Conservation (phyloP, 2,329 filamentous ascomycete species). For the Cytospora piceae region DNA sequence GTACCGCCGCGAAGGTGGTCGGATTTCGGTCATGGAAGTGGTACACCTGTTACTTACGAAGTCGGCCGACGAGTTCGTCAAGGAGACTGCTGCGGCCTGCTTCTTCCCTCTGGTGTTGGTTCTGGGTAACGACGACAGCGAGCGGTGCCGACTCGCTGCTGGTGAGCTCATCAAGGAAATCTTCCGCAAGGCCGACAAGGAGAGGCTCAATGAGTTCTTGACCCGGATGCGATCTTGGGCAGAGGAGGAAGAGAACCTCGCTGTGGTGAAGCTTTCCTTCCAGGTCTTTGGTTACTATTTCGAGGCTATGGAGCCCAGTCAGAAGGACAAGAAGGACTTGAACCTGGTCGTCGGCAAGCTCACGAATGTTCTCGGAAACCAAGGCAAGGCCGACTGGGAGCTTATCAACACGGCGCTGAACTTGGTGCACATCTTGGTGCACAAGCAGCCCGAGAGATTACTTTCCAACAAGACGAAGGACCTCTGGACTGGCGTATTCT, state of each 20-base stretch:
- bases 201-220: slow-evolving; percentile 72
- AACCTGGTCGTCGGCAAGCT: slow-evolving; percentile 62
- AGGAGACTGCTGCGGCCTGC: slow-evolving; percentile 78
- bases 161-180: slow-evolving; percentile 78
- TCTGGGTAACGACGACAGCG: slow-evolving; percentile 84
- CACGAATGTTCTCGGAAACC: slow-evolving; percentile 56
- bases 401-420: slow-evolving; percentile 75
- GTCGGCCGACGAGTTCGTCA: slow-evolving; percentile 77
- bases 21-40: slow-evolving; percentile 91
- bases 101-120: slow-evolving; percentile 87
- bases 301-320: slow-evolving; percentile 63
- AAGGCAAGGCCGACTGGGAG: slow-evolving; percentile 68
- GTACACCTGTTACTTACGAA: slow-evolving; percentile 86
- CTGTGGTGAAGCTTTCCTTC: slow-evolving; percentile 73
- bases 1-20: slow-evolving; percentile 85
- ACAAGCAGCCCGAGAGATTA: slow-evolving; percentile 65
- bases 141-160: slow-evolving; percentile 82
- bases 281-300: slow-evolving; percentile 85
- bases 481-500: slow-evolving; percentile 73
- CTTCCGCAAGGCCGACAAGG: slow-evolving; percentile 76
- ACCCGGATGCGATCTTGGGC: slow-evolving; percentile 75
- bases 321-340: slow-evolving; percentile 69
- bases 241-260: slow-evolving; percentile 70
- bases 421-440: slow-evolving; percentile 68
- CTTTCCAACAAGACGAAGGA: slow-evolving; percentile 62